Evolutionary conservation across 2,329 filamentous ascomycete genomes (phyloP).

Genomic region (Calcarisporium arbuscula): DNA sequence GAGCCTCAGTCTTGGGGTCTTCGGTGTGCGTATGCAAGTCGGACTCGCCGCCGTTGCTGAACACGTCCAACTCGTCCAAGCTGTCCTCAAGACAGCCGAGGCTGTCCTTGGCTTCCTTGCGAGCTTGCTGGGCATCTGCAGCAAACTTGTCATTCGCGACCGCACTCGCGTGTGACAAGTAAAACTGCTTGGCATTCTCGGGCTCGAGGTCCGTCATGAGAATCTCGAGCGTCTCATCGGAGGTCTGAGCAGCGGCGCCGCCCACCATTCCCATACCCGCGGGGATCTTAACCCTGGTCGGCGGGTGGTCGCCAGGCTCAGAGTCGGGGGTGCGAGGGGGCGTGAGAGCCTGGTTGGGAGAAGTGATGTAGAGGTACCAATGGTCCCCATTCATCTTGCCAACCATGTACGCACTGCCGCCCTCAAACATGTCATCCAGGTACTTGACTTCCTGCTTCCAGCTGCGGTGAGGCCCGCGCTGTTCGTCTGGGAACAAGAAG

Average conservation of each 20-base stretch:
- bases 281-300: conserved; percentile 43
- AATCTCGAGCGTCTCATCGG: conserved; percentile 72
- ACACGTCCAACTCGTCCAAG: conserved; percentile 69
- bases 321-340: conserved; percentile 72
- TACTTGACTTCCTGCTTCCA: conserved; percentile 95
- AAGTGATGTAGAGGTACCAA: conserved; percentile 97
- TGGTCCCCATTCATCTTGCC: conserved; percentile 99
- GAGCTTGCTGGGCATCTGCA: conserved; percentile 58
- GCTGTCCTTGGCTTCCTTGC: conserved; percentile 51
- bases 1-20: conserved; percentile 58
- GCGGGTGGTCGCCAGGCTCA: conserved; percentile 30
- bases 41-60: conserved; percentile 57
- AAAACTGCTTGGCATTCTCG: conserved; percentile 65
- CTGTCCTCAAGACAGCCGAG: conserved; percentile 50
- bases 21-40: conserved; percentile 48
- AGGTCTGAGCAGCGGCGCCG: conserved; percentile 39
- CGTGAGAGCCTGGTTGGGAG: conserved; percentile 71
- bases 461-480: conserved; percentile 90
- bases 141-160: conserved; percentile 78
- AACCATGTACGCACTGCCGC: conserved; percentile 97
- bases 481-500: conserved; percentile 90
- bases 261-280: conserved; percentile 36
- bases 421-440: conserved; percentile 83
- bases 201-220: conserved; percentile 67
- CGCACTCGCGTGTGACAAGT: conserved; percentile 69